Evolutionary conservation across 164 flowering plant species (phyloP).

Genomic region (Pachysandra terminalis): DNA sequence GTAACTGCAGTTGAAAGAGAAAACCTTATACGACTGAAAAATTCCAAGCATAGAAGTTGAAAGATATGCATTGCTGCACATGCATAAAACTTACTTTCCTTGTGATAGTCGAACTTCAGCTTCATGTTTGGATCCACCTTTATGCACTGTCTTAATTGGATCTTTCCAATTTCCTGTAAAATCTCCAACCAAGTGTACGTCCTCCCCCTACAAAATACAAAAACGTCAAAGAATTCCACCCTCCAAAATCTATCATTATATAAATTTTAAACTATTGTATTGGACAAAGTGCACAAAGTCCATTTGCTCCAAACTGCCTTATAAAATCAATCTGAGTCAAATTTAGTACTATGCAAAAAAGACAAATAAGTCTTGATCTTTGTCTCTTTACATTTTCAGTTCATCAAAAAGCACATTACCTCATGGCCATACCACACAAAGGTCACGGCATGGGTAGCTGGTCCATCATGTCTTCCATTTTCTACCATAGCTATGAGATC

Average conservation of each 20-base stretch:
- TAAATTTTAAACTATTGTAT: background rate
- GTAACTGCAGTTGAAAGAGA: too few species aligned
- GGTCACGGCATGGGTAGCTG: slow-evolving; percentile 90
- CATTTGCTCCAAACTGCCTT: background rate
- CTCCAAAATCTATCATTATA: background rate
- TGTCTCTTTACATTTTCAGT: too few species aligned
- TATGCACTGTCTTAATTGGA: slow-evolving; percentile 64
- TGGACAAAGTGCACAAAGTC: too few species aligned
- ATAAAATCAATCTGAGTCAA: background rate
- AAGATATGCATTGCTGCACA: too few species aligned
- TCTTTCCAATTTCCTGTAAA: slow-evolving; percentile 97
- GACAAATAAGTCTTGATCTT: background rate
- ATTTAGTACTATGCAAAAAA: background rate
- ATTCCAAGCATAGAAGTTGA: too few species aligned
- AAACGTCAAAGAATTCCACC: background rate
- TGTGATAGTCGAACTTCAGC: slow-evolving; percentile 79
- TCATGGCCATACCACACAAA: slow-evolving; percentile 93
- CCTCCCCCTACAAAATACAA: slow-evolving; percentile 68
- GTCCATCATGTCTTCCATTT: slow-evolving; percentile 72
- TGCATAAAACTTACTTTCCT: slow-evolving; percentile 62
- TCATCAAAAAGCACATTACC: slow-evolving; percentile 40
- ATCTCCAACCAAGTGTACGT: slow-evolving; percentile 83
- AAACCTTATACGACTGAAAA: too few species aligned
- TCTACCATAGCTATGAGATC: slow-evolving; percentile 93
- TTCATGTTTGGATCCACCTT: slow-evolving; percentile 88